phyloP scores from a whole-genome alignment of 1,139 yeast species.

The Yamadazyma diospyri region DNA sequence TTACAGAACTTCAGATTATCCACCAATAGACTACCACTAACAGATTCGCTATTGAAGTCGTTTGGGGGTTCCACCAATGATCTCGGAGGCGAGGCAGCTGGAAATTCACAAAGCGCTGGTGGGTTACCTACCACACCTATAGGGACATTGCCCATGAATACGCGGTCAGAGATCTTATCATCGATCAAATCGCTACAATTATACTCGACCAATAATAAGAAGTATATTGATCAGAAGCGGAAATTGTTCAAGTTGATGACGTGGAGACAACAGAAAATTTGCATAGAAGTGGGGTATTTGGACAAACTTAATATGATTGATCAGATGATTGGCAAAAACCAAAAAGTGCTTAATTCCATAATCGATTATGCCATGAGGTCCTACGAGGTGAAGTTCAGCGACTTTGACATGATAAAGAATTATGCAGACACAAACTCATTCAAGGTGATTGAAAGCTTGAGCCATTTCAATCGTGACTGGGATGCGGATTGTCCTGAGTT shows the following conservation, averaged over 20 bases:
- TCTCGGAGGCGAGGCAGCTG: neutral
- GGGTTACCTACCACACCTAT: constrained; percentile 1
- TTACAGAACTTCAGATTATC: neutral
- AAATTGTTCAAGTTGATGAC: constrained; percentile 46
- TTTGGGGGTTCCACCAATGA: neutral
- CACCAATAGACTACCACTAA: neutral
- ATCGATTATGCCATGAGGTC: constrained; percentile 36
- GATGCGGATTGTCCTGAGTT: constrained; percentile 27
- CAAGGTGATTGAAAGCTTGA: constrained; percentile 65
- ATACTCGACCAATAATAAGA: constrained; percentile 39
- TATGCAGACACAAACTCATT: constrained; percentile 28
- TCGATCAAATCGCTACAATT: constrained; percentile 50
- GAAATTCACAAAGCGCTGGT: neutral
- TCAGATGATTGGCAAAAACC: constrained; percentile 41
- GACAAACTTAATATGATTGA: constrained; percentile 50
- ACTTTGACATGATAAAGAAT: constrained; percentile 27
- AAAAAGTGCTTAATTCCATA: constrained; percentile 40
- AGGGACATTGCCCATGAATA: neutral
- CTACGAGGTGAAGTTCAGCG: constrained; percentile 37
- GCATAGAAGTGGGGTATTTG: constrained; percentile 53
- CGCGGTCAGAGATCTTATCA: constrained; percentile 35
- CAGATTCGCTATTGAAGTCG: neutral
- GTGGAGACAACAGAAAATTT: constrained; percentile 53
- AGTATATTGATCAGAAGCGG: constrained; percentile 45
- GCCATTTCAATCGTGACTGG: constrained; percentile 81